These are phyloP conservation scores for Schizosaccharomyces cryophilus DNA, from an alignment of 805 yeast species.

Conservation along the genomic window DNA sequence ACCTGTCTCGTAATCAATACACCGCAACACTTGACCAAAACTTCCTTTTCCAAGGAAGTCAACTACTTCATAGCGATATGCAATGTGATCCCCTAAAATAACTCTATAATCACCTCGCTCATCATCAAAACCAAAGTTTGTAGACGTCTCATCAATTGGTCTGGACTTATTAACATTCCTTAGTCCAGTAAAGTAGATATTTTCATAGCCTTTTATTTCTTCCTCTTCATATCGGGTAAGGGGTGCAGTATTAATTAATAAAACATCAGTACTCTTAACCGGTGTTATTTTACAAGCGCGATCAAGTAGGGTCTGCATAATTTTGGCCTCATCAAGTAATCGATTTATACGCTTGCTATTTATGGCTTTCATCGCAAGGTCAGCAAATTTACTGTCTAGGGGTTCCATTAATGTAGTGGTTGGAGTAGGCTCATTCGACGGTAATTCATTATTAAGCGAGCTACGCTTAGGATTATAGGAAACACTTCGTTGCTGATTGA, in stretches of 20 bases:
- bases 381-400: neutral
- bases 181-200: neutral
- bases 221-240: neutral
- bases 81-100: conserved; percentile 41
- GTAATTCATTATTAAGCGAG: neutral
- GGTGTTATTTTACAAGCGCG: neutral
- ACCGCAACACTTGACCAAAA: conserved; percentile 54
- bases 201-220: neutral
- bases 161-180: neutral
- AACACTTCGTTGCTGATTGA: neutral
- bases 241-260: neutral
- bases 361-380: neutral
- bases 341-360: neutral
- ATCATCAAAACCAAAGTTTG: conserved; percentile 46
- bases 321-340: neutral
- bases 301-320: neutral
- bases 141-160: neutral
- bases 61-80: conserved; percentile 43
- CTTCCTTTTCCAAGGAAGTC: conserved; percentile 49
- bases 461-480: neutral
- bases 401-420: neutral
- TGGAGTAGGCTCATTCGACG: neutral
- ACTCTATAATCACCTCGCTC: conserved; percentile 34
- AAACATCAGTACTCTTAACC: neutral
- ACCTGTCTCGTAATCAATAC: conserved; percentile 39